phyloP scores from a whole-genome alignment of 2,329 filamentous ascomycete species.

The Colletotrichum navitas region DNA sequence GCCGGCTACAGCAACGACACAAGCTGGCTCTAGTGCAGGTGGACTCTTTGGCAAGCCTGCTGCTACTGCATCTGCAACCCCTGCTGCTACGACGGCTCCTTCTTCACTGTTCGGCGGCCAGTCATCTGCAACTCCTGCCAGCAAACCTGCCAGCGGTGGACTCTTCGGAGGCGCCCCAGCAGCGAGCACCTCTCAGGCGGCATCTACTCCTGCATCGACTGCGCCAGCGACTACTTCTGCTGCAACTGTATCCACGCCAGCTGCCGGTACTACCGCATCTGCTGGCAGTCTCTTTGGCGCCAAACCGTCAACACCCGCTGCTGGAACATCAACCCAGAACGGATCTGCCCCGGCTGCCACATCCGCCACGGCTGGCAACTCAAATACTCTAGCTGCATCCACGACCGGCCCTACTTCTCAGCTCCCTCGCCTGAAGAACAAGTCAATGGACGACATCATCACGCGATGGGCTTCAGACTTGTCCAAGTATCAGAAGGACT shows the following conservation, averaged over 20 bases:
- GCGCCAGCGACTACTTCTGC: conserved; percentile 49
- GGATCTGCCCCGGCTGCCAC: conserved; percentile 31
- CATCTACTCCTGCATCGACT: conserved; percentile 49
- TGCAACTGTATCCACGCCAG: conserved; percentile 46
- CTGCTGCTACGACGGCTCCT: conserved; percentile 47
- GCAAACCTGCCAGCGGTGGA: conserved; percentile 48
- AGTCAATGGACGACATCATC: conserved; percentile 99
- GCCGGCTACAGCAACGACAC: conserved; percentile 48
- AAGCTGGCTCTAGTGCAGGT: conserved; percentile 45
- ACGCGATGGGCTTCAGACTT: conserved; percentile 96
- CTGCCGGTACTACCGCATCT: conserved; percentile 49
- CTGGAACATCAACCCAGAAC: conserved; percentile 46
- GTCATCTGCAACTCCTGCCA: conserved; percentile 50
- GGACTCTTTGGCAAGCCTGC: conserved; percentile 48
- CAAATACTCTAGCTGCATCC: conserved; percentile 73
- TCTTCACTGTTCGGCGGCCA: conserved; percentile 53
- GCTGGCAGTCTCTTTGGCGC: conserved; percentile 51
- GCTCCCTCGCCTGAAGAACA: conserved; percentile 93
- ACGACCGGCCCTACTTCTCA: conserved; percentile 86
- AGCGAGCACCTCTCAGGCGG: conserved; percentile 48
- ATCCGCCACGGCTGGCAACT: conserved; percentile 44
- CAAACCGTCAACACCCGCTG: conserved; percentile 50
- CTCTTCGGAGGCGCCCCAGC: conserved; percentile 51
- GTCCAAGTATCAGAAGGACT: conserved; percentile 96
- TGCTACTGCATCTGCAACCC: conserved; percentile 47